These are phyloP conservation scores for Auricularia sp. DNA, from an alignment of 768 basidiomycete genomes.

Conservation along the genomic window DNA sequence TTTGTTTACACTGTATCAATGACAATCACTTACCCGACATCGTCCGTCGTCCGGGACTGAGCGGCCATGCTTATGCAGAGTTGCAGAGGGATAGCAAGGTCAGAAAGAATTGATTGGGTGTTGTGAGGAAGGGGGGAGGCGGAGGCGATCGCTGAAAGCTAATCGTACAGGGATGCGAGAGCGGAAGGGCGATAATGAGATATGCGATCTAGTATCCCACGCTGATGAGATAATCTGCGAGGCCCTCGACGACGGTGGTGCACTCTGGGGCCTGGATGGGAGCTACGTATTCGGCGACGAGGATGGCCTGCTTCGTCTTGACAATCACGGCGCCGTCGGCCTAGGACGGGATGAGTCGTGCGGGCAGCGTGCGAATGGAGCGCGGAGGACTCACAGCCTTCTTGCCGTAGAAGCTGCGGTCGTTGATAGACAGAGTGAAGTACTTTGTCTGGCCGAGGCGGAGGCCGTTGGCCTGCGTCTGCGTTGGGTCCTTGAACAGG, in stretches of 20 bases:
- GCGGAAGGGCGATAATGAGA: neutral
- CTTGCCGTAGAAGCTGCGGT: slow-evolving; percentile 62
- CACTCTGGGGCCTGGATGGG: slow-evolving; percentile 61
- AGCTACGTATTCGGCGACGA: slow-evolving; percentile 64
- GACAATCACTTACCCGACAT: too few species aligned
- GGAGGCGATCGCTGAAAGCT: neutral
- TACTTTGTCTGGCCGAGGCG: slow-evolving; percentile 63
- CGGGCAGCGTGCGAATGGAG: neutral
- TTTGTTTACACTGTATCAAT: too few species aligned
- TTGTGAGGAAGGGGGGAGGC: neutral
- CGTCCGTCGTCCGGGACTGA: too few species aligned
- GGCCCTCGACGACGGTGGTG: slow-evolving; percentile 49
- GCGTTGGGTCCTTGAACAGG: slow-evolving; percentile 33
- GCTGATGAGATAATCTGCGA: slow-evolving; percentile 71
- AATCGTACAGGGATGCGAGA: neutral
- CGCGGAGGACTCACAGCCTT: slow-evolving; percentile 47
- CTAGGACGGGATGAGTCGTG: slow-evolving; percentile 27
- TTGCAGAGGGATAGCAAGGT: too few species aligned
- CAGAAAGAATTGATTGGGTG: neutral
- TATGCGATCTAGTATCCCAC: slow-evolving; percentile 33
- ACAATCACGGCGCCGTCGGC: slow-evolving; percentile 60
- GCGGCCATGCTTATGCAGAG: too few species aligned
- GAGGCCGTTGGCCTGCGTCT: slow-evolving; percentile 49
- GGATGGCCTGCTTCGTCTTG: slow-evolving; percentile 77
- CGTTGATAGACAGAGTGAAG: slow-evolving; percentile 45